Evolutionary conservation across 2,329 filamentous ascomycete species (phyloP), one percentile per base, ranked within the genome.

Genomic region (Myrmaecium sp.): DNA sequence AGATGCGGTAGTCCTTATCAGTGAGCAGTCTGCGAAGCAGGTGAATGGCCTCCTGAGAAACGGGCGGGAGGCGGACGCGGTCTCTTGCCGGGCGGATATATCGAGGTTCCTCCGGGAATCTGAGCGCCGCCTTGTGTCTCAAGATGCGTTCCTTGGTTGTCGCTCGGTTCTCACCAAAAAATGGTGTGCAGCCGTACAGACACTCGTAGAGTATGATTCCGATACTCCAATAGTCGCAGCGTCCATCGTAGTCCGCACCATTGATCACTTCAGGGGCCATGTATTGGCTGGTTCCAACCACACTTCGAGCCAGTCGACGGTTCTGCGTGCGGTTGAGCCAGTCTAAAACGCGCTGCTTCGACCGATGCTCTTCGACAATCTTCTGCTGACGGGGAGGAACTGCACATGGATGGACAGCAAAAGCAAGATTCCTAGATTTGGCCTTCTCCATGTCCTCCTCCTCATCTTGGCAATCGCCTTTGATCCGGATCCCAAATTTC

Each of bases 151-250:
- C 58, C 49, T 94, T 95, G 3, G 84, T 95, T 37, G 77, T 67
- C 31, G 82, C 71, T 6, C 84, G 67, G 23, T 81, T 75, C 25
- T 86, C 78, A 10, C 77, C 71, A 27, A 84, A 69, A 47, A 95
- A 95, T 0, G 86, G 86, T 1, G 86, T 94, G 33, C 75, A 77
- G 1, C 86, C 86, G 46, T 89, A 95, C 2, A 95, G 60, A 42
- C 86, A 94, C 63, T 95, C 86, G 43, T 81, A 95, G 30, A 95
- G 54, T 44, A 95, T 94, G 44, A 95, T 73, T 28, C 83, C 86
- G 39, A 95, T 69, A 53, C 84, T 94, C 86, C 80, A 95, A 82
- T 69, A 95, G 53, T 95, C 86, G 53, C 86, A 95, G 43, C 86
- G 67, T 16, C 80, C 86, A 52, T 95, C 89, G 49, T 95, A 95